Evolutionary conservation across 768 basidiomycete genomes (phyloP).

Genomic region (Mrakia hoshinonis): DNA sequence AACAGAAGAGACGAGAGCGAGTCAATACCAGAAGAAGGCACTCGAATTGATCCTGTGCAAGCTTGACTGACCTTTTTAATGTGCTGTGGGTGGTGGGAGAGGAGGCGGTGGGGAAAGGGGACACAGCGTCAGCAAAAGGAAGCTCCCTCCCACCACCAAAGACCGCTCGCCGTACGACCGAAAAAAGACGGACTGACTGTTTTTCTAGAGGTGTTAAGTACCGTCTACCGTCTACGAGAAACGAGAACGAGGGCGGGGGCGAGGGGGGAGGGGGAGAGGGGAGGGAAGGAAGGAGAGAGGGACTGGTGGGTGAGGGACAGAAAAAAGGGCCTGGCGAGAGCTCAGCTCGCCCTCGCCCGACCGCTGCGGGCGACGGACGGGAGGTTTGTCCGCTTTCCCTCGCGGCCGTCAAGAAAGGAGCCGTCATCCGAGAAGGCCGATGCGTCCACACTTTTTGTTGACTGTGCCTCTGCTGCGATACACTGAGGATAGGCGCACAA

Average conservation of each 20-base stretch:
- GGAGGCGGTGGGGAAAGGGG: constrained; percentile 2
- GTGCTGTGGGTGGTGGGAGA: background rate
- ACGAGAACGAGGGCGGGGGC: constrained; percentile 8
- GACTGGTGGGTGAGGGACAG: background rate
- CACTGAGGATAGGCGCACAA: background rate
- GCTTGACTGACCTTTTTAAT: background rate
- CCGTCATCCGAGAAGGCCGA: no score
- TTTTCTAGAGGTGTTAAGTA: background rate
- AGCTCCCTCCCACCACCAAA: no score
- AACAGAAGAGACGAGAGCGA: background rate
- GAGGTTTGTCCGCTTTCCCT: no score
- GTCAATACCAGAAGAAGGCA: background rate
- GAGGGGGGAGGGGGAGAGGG: background rate
- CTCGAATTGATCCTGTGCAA: background rate
- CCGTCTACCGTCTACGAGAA: constrained; percentile 13
- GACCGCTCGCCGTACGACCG: no score
- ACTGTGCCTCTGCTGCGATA: no score
- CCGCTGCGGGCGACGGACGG: no score
- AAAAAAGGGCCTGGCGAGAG: background rate
- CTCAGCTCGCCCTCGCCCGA: no score
- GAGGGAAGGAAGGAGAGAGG: background rate
- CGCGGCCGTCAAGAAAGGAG: no score
- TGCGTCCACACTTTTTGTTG: no score
- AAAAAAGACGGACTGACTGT: background rate
- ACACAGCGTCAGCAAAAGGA: no score